Percentiles rank a stretch among this genome's conserved stretches.
phyloP scores from a whole-genome alignment of 306 rosid genomes.

The Pueraria montana region DNA sequence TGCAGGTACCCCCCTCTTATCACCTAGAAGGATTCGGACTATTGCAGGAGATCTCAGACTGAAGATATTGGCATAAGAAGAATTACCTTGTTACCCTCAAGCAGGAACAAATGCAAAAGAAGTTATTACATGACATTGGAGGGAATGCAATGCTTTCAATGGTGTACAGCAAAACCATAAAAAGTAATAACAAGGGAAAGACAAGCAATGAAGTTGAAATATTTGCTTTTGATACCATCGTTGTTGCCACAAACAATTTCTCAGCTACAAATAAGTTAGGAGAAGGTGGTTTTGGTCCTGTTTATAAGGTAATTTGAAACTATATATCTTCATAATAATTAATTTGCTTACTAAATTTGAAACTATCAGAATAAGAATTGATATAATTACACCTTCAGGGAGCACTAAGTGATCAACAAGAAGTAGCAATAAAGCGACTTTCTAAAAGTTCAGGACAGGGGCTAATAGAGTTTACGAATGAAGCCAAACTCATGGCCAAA shows the following conservation, averaged over 20 bases:
- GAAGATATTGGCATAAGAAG: too few species aligned
- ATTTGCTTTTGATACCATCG: constrained; percentile 45
- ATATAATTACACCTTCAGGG: constrained; percentile 44
- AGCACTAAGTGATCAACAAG: constrained; percentile 43
- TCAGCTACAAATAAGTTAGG: constrained; percentile 39
- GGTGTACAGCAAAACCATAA: background rate
- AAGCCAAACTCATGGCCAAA: constrained; percentile 55
- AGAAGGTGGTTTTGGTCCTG: constrained; percentile 52
- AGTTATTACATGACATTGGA: constrained; percentile 40
- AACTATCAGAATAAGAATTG: background rate
- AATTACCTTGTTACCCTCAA: too few species aligned
- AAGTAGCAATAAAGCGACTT: constrained; percentile 61
- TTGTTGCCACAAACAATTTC: constrained; percentile 43
- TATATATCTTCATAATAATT: background rate
- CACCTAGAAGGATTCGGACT: too few species aligned
- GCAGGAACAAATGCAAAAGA: too few species aligned
- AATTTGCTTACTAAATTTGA: background rate
- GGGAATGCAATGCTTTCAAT: background rate
- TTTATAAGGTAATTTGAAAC: constrained; percentile 48
- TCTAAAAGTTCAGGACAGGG: constrained; percentile 57
- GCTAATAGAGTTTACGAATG: constrained; percentile 53
- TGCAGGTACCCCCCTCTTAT: too few species aligned
- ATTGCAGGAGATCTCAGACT: too few species aligned
- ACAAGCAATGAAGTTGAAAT: constrained; percentile 16
- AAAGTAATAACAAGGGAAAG: background rate